These are phyloP conservation scores for Camelina laxa DNA, from an alignment of 345 rosid species.

Conservation along the genomic window DNA sequence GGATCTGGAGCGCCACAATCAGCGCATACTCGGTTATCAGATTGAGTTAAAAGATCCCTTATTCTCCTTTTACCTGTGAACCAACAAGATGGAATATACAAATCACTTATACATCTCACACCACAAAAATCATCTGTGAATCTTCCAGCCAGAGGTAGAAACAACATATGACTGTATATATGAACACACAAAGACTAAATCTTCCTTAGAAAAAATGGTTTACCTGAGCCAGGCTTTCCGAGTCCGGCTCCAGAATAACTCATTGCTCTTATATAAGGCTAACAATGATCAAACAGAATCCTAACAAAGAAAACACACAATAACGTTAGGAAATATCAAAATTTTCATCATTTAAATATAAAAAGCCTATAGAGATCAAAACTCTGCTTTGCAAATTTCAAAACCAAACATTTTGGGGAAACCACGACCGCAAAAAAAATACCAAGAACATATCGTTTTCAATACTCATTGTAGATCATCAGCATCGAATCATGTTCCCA, in stretches of 20 bases:
- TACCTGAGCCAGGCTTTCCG: conserved; percentile 65
- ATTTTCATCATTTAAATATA: not conserved
- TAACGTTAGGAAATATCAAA: not conserved
- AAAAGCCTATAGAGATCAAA: not conserved
- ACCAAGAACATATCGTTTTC: conserved; percentile 2
- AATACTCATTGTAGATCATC: conserved; percentile 21
- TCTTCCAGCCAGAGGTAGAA: not conserved
- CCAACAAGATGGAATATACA: conserved; percentile 3
- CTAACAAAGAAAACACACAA: conserved; percentile 14
- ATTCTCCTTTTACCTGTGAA: conserved; percentile 73
- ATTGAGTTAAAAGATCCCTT: conserved; percentile 69
- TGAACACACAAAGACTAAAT: not conserved
- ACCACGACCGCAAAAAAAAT: not conserved
- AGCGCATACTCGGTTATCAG: conserved; percentile 89
- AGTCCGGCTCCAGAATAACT: conserved; percentile 56
- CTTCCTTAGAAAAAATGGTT: not conserved
- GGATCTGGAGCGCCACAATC: conserved; percentile 98
- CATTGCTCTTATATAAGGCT: conserved; percentile 54
- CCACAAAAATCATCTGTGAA: too few relatives aligned
- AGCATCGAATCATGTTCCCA: not conserved
- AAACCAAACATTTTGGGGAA: conserved; percentile 17
- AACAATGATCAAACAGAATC: conserved; percentile 45
- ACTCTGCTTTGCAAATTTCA: conserved; percentile 16
- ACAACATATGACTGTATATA: not conserved
- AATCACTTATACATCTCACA: not conserved